Evolutionary conservation across 257 asterid genomes (phyloP).

Genomic region (Vinca minor): DNA sequence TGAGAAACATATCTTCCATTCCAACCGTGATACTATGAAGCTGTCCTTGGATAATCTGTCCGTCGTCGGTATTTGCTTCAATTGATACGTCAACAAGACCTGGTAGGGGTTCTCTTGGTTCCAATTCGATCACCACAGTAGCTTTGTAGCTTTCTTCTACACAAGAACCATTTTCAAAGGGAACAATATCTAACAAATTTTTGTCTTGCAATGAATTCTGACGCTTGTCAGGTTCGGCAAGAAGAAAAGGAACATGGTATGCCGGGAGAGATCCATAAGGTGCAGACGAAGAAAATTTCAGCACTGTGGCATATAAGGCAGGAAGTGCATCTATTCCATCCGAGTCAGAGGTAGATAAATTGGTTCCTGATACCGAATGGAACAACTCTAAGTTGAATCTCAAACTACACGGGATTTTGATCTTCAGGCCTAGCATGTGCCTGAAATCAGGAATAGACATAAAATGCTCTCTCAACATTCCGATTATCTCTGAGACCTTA

Average conservation of each 20-base stretch:
- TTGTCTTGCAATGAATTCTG: conserved; percentile 28
- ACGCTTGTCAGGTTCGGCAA: conserved; percentile 47
- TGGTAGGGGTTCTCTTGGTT: conserved; percentile 85
- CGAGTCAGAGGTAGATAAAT: conserved; percentile 23
- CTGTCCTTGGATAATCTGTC: conserved; percentile 65
- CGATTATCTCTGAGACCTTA: conserved; percentile 60
- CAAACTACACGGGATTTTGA: conserved; percentile 57
- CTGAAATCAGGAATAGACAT: conserved; percentile 68
- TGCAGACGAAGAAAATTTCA: conserved; percentile 67
- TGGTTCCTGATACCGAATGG: conserved; percentile 28
- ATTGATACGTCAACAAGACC: conserved; percentile 65
- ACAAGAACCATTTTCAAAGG: conserved; percentile 43
- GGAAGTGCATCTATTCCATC: conserved; percentile 58
- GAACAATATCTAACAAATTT: conserved; percentile 59
- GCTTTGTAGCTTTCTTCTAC: conserved; percentile 49
- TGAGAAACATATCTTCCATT: conserved; percentile 92
- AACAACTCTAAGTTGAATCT: conserved; percentile 64
- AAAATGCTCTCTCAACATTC: conserved; percentile 66
- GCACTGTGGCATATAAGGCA: conserved; percentile 72
- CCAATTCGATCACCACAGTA: conserved; percentile 70
- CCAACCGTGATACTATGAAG: conserved; percentile 72
- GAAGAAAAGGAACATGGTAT: conserved; percentile 68
- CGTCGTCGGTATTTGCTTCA: conserved; percentile 71
- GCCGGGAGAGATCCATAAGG: conserved; percentile 67
- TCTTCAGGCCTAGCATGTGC: conserved; percentile 71